Evolutionary conservation across 345 rosid genomes (phyloP).

Genomic region (Kernera saxatilis): DNA sequence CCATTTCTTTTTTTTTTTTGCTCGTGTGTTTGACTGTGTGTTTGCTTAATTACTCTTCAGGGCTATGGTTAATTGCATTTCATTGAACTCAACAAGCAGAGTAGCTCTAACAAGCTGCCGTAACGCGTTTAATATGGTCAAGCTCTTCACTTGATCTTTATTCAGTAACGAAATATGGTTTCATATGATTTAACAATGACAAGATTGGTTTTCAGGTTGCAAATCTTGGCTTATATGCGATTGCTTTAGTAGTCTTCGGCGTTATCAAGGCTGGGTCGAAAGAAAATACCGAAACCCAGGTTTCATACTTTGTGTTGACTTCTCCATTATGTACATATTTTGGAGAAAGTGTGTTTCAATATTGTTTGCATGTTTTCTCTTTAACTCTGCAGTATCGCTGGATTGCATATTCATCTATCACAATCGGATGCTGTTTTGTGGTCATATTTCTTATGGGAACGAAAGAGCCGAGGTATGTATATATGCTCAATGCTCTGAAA

Average conservation of each 20-base stretch:
- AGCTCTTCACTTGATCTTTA: constrained; percentile 16
- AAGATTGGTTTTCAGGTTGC: constrained; percentile 52
- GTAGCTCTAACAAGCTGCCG: constrained; percentile 86
- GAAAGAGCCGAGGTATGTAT: constrained; percentile 69
- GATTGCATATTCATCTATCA: constrained; percentile 83
- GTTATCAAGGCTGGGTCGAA: constrained; percentile 40
- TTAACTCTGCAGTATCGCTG: constrained; percentile 65
- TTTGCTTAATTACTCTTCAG: constrained; percentile 30
- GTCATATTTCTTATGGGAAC: constrained; percentile 73
- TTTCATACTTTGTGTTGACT: constrained; percentile 16
- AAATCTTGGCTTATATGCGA: constrained; percentile 77
- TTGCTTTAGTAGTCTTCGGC: constrained; percentile 66
- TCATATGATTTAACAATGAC: background rate
- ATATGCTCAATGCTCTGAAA: background rate
- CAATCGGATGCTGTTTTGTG: constrained; percentile 84
- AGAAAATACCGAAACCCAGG: constrained; percentile 77
- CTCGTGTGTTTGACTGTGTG: background rate
- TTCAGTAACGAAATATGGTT: background rate
- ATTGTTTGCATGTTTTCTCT: constrained; percentile 8
- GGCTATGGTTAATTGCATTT: constrained; percentile 93
- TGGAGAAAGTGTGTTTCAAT: background rate
- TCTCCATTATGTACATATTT: background rate
- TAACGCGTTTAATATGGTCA: constrained; percentile 93
- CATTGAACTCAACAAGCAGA: constrained; percentile 81
- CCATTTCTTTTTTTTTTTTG: background rate